These are phyloP conservation scores for Yamadazyma olivae DNA, from an alignment of 805 yeast genomes.

Conservation along the genomic window DNA sequence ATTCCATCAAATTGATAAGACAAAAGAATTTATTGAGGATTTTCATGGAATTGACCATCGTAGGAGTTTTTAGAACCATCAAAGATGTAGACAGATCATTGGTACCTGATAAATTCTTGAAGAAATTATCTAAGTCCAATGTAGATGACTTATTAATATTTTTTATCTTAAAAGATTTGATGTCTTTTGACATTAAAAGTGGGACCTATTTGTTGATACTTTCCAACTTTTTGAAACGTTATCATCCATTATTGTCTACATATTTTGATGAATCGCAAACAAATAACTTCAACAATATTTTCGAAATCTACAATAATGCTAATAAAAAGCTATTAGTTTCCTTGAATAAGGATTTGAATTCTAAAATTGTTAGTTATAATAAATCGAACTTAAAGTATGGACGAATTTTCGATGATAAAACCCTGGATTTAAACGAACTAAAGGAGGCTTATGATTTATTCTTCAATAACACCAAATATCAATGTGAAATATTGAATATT, in stretches of 20 bases:
- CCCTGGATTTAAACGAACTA: slow-evolving; percentile 29
- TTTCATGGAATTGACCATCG: slow-evolving; percentile 54
- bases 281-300: slow-evolving; percentile 34
- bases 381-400: slow-evolving; percentile 65
- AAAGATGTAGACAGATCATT: slow-evolving; percentile 36
- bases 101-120: slow-evolving; percentile 31
- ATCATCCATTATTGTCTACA: slow-evolving; percentile 23
- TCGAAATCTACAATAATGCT: slow-evolving; percentile 31
- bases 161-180: slow-evolving; percentile 25
- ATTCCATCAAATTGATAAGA: slow-evolving; percentile 30
- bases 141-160: slow-evolving; percentile 20
- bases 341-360: slow-evolving; percentile 40
- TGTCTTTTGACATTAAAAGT: slow-evolving; percentile 23
- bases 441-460: slow-evolving; percentile 6
- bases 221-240: slow-evolving; percentile 48
- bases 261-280: neutral
- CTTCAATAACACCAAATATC: slow-evolving; percentile 5
- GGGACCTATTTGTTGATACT: slow-evolving; percentile 39
- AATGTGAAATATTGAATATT: slow-evolving; percentile 7
- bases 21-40: slow-evolving; percentile 50
- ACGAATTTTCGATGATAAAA: slow-evolving; percentile 44
- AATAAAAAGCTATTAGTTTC: slow-evolving; percentile 33
- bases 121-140: slow-evolving; percentile 17
- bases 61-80: slow-evolving; percentile 51
- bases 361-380: slow-evolving; percentile 5